Evolutionary conservation across 2,329 filamentous ascomycete species (phyloP), one percentile per base, ranked within the genome.

Genomic region (Aspergillus sclerotialis): DNA sequence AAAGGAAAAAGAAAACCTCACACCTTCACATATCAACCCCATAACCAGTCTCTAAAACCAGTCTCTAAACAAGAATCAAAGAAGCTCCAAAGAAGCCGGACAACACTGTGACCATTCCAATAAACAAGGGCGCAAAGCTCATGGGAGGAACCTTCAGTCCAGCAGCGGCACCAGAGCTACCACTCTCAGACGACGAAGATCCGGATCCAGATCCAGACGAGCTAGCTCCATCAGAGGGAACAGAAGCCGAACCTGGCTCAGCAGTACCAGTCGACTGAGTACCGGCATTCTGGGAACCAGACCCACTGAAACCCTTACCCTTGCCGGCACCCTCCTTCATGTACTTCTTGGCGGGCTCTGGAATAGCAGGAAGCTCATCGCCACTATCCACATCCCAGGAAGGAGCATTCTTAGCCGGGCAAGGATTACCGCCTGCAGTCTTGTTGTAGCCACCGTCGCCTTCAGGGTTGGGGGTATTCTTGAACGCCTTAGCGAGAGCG

Each of bases 391-490:
- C 73, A 35, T 78, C 63, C 76, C 76, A 82, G 53, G 69, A 73
- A 43, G 65, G 63, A 16, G 53, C 48, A 42, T 67, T 67, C 51
- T 70, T 60, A 15, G 56, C 40, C 16, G 77, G 78, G 65, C 77
- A 82, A 13, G 61, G 49, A 46, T 68, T 73, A 33, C 73, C 55
- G 42, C 61, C 53, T 40, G 72, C 73, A 44, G 61, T 68, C 33
- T 63, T 48, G 60, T 76, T 75, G 67, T 76, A 79, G 40, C 74
- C 72, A 41, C 76, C 77, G 48, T 78, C 69, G 30, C 74, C 76
- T 16, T 45, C 40, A 28, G 76, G 76, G 52, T 67, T 63, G 32
- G 63, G 52, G 45, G 72, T 74, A 41, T 65, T 64, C 1, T 56
- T 42, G 48, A 74, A 69, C 19, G 72, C 71, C 7, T 50, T 50